A percentile compares a stretch with the other conserved stretches of the same genome.
phyloP scores from a whole-genome alignment of 352 stramenopile species.

The Pythium sukuiense region DNA sequence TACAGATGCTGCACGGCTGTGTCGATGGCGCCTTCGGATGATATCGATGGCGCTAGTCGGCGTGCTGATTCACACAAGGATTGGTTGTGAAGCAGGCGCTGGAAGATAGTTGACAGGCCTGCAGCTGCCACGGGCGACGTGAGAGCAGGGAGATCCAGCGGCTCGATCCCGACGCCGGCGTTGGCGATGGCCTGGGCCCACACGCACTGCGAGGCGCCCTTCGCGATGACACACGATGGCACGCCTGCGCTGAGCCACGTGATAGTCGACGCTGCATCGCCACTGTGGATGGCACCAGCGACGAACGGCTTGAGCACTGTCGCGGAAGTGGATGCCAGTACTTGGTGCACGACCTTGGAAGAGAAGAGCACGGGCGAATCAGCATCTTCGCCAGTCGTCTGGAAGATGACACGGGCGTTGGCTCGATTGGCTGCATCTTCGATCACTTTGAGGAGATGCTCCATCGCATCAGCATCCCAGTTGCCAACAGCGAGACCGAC shows the following conservation, averaged over 20 bases:
- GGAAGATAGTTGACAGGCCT: not conserved
- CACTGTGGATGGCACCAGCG: slow-evolving; percentile 48
- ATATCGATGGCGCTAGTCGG: slow-evolving; percentile 41
- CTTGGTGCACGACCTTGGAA: slow-evolving; percentile 45
- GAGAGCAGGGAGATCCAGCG: slow-evolving; percentile 33
- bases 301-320: slow-evolving; percentile 42
- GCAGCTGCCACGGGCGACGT: slow-evolving; percentile 21
- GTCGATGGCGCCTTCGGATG: slow-evolving; percentile 42
- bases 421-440: slow-evolving; percentile 39
- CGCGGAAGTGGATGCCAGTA: slow-evolving; percentile 41
- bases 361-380: slow-evolving; percentile 24
- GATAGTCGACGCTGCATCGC: slow-evolving; percentile 55
- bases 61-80: slow-evolving; percentile 27
- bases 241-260: slow-evolving; percentile 45
- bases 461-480: slow-evolving; percentile 38
- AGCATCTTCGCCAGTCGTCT: slow-evolving; percentile 40
- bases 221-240: slow-evolving; percentile 51
- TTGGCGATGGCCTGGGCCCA: slow-evolving; percentile 55
- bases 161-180: slow-evolving; percentile 35
- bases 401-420: slow-evolving; percentile 56
- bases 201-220: slow-evolving; percentile 39
- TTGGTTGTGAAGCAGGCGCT: not conserved
- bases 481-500: slow-evolving; percentile 49
- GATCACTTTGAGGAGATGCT: slow-evolving; percentile 45
- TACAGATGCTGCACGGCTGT: slow-evolving; percentile 61